Base-by-base conservation (phyloP, 2,329 filamentous ascomycete species). In the Ophiostoma perfectum region DNA sequence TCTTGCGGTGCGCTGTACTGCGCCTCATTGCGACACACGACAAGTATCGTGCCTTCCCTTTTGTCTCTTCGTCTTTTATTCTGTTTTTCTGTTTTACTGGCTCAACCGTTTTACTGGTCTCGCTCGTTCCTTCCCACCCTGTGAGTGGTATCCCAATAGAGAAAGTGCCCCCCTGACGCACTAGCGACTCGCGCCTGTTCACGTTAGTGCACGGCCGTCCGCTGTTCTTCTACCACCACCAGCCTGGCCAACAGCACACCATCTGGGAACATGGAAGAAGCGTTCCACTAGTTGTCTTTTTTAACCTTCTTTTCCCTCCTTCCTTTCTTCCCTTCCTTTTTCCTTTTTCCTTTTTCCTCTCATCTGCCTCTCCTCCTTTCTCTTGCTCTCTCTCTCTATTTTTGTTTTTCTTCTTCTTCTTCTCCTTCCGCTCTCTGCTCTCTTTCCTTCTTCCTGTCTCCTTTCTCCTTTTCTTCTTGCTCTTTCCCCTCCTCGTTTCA, bases 141-240 rank as follows among this genome's bases (percentile, higher is more conserved):
- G 49, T 8, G n/a, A 18, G n/a, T 55, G n/a, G 49, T 52, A 27
- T 55, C 49, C n/a, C 18, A 55, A 55, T 55, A 55, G 49, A 55
- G 49, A 55, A 55, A 55, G n/a, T 55, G 49, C 27, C 49, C 49
- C n/a, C 49, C 49, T 49, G 6, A 27, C 49, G 27, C n/a, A 55
- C 49, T 55, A 55, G 49, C 49, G 18, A 8, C 49, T 55, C 49
- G 49, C 49, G 49, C 49, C n/a, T n/a, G 49, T 55, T 55, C 49
- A 55, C 27, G n/a, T 55, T 55, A 11, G 49, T 55, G 47, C 47
- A 49, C 47, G 47, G 47, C 47, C 47, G 47, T 18, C 5, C 58
- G 38, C 27, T 58, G 12, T 58, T 18, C 7, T 27, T 58, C 52
- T 16, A 58, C 16, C 8, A 58, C 16, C 8, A 27, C 18, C 45